Conservation (phyloP, 2,329 filamentous ascomycete genomes). For the Falciphora oryzae region DNA sequence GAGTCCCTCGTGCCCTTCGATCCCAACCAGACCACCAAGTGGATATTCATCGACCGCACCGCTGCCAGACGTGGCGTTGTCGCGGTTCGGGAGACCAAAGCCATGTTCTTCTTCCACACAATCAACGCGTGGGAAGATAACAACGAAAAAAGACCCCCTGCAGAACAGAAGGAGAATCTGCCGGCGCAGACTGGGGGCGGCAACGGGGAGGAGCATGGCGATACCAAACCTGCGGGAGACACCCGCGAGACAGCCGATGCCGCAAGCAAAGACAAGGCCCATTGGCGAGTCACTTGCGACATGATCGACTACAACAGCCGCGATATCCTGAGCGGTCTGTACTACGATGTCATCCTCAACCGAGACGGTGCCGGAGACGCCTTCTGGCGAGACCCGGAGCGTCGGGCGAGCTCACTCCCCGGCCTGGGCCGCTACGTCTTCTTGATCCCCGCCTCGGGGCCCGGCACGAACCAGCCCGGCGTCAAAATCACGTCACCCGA, state of each 20-base stretch:
- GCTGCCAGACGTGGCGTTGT: conserved; percentile 55
- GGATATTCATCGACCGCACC: conserved; percentile 69
- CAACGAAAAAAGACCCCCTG: neutral
- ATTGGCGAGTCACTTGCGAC: conserved; percentile 51
- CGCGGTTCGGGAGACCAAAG: conserved; percentile 59
- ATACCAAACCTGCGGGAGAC: neutral
- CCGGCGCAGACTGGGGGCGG: neutral
- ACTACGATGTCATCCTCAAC: conserved; percentile 62
- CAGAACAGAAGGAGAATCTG: conserved; percentile 11
- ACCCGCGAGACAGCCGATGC: conserved; percentile 30
- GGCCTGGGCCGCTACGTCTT: conserved; percentile 40
- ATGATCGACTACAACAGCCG: conserved; percentile 56
- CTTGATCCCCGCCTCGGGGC: conserved; percentile 23
- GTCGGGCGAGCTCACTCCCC: conserved; percentile 29
- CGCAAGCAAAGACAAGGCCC: neutral
- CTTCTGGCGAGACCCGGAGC: conserved; percentile 36
- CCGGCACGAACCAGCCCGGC: conserved; percentile 3
- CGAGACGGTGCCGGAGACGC: conserved; percentile 38
- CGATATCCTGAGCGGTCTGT: conserved; percentile 61
- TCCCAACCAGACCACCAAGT: conserved; percentile 48
- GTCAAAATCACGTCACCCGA: neutral
- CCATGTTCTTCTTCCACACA: conserved; percentile 75
- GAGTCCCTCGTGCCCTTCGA: conserved; percentile 64
- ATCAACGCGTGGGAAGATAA: conserved; percentile 68
- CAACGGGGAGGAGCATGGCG: neutral